phyloP scores from a whole-genome alignment of 306 rosid species.

The Quercus robur region DNA sequence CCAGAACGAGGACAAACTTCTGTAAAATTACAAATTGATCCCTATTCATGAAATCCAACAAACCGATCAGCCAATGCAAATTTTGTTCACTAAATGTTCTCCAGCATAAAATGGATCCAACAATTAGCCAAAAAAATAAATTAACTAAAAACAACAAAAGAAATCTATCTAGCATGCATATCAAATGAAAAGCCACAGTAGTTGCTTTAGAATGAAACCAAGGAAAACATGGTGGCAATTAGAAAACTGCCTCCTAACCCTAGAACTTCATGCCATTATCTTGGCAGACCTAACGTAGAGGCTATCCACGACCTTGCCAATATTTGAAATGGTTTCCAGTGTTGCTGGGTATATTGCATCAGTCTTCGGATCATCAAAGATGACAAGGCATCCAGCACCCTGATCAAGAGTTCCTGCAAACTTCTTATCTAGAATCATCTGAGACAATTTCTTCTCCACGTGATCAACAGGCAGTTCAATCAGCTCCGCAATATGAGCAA shows the following conservation, averaged over 20 bases:
- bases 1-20: not conserved
- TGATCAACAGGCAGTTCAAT: conserved; percentile 77
- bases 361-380: conserved; percentile 53
- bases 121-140: not conserved
- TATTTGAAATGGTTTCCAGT: conserved; percentile 75
- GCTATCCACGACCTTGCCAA: conserved; percentile 93
- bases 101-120: not conserved
- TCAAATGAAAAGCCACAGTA: not conserved
- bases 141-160: not conserved
- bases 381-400: conserved; percentile 74
- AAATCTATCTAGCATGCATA: conserved; percentile 1
- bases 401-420: conserved; percentile 90
- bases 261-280: conserved; percentile 66
- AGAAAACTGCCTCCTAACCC: not conserved
- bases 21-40: not conserved
- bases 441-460: conserved; percentile 55
- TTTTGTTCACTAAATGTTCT: conserved; percentile 9
- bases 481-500: conserved; percentile 78
- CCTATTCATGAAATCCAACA: not conserved
- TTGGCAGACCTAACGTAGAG: conserved; percentile 92
- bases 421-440: conserved; percentile 59
- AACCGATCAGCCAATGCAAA: not conserved
- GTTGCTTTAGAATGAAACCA: not conserved
- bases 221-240: not conserved
- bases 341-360: conserved; percentile 63